A percentile compares a stretch with the other conserved stretches of the same genome.
Conservation (phyloP, 768 basidiomycete species). For the Suillus subalutaceus region DNA sequence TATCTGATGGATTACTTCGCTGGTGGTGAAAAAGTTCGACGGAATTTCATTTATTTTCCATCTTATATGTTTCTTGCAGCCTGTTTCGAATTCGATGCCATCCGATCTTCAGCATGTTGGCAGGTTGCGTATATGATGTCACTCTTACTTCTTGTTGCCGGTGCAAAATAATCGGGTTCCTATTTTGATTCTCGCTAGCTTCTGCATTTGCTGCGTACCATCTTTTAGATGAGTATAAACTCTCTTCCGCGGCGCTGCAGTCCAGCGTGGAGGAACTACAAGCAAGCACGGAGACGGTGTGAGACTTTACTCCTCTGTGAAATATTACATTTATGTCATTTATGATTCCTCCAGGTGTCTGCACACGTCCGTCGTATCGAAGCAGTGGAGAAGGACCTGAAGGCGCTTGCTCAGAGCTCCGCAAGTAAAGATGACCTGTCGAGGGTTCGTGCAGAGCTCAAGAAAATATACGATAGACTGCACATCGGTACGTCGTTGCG, state of each 20-base stretch:
- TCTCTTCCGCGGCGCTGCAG: slow-evolving; percentile 84
- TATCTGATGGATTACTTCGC: too few relatives aligned
- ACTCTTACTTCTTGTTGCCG: not conserved
- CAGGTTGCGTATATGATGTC: too few relatives aligned
- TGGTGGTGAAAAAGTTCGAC: too few relatives aligned
- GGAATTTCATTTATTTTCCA: too few relatives aligned
- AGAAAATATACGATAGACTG: slow-evolving; percentile 84
- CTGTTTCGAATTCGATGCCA: too few relatives aligned
- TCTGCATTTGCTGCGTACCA: slow-evolving; percentile 87
- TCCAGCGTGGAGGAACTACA: slow-evolving; percentile 88
- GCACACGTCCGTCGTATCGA: slow-evolving; percentile 84
- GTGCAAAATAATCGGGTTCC: slow-evolving; percentile 77
- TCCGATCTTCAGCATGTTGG: too few relatives aligned
- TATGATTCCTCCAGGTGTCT: slow-evolving; percentile 55
- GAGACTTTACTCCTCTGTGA: not conserved
- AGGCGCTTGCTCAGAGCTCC: slow-evolving; percentile 64
- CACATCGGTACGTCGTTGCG: slow-evolving; percentile 62
- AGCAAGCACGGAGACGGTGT: slow-evolving; percentile 72
- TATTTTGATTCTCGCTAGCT: slow-evolving; percentile 89
- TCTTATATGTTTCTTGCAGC: too few relatives aligned
- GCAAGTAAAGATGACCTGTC: slow-evolving; percentile 82
- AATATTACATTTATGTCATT: not conserved
- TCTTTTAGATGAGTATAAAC: slow-evolving; percentile 88
- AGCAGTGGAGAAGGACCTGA: slow-evolving; percentile 87
- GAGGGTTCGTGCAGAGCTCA: slow-evolving; percentile 75